A percentile compares a stretch with the other conserved stretches of the same genome.
Evolutionary conservation across 2,329 filamentous ascomycete genomes (phyloP).

Genomic region (Madurella mycetomatis): DNA sequence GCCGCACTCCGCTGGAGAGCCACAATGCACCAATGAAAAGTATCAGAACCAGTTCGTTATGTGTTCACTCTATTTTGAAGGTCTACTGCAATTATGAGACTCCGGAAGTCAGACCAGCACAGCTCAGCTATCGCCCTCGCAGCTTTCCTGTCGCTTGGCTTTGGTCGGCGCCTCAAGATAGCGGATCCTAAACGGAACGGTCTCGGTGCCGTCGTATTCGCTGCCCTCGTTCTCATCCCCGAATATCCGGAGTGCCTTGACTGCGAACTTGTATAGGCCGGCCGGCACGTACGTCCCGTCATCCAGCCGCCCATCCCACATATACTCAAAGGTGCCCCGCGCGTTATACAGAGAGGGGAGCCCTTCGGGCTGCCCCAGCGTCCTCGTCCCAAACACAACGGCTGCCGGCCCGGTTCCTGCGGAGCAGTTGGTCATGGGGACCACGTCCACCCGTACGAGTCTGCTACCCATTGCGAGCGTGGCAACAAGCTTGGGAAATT

Average conservation of each 20-base stretch:
- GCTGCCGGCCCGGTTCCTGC: slow-evolving; percentile 26
- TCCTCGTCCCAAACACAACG: slow-evolving; percentile 34
- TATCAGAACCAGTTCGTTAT: too few species aligned
- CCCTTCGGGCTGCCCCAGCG: slow-evolving; percentile 40
- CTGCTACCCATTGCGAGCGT: slow-evolving; percentile 44
- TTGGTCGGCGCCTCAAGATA: slow-evolving; percentile 30
- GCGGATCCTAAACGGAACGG: slow-evolving; percentile 41
- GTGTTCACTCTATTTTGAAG: too few species aligned
- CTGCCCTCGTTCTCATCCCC: slow-evolving; percentile 40
- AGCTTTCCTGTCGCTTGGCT: neutral
- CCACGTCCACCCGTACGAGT: slow-evolving; percentile 41
- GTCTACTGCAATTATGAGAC: too few species aligned
- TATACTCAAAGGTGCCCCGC: slow-evolving; percentile 29
- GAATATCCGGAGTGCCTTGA: slow-evolving; percentile 48
- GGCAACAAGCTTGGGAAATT: slow-evolving; percentile 38
- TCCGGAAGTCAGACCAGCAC: too few species aligned
- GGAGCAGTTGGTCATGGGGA: slow-evolving; percentile 34
- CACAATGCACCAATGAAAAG: too few species aligned
- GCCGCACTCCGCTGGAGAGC: too few species aligned
- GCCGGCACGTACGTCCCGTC: slow-evolving; percentile 45
- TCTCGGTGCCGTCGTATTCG: slow-evolving; percentile 46
- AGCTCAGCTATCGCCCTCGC: neutral
- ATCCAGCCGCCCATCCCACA: slow-evolving; percentile 45
- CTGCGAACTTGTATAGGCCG: slow-evolving; percentile 46
- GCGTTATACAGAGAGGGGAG: slow-evolving; percentile 37